phyloP scores from a whole-genome alignment of 192 early-diverging fungal species.

The Backusella morwellensis region DNA sequence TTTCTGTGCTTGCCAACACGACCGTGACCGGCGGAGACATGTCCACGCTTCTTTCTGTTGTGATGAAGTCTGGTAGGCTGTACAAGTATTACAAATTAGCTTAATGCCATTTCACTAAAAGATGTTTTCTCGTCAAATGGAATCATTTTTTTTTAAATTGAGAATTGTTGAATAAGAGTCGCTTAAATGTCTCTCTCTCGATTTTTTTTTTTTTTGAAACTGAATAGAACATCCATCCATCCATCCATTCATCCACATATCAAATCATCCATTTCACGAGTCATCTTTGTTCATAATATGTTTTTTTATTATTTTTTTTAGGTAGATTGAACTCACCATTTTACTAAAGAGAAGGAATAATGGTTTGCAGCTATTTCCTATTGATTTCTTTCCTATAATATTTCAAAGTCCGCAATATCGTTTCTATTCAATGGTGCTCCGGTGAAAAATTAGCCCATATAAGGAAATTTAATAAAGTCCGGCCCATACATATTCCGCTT shows the following conservation, averaged over 20 bases:
- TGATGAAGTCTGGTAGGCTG: constrained; percentile 84
- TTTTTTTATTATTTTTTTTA: constrained; percentile 28
- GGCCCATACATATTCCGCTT: too few species aligned
- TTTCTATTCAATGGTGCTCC: too few species aligned
- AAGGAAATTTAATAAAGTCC: too few species aligned
- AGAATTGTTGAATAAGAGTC: background rate
- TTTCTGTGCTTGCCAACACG: constrained; percentile 99
- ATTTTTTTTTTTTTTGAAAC: background rate
- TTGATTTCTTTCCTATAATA: constrained; percentile 36
- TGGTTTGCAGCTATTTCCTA: background rate
- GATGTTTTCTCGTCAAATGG: background rate
- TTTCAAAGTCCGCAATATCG: background rate
- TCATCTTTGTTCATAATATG: background rate
- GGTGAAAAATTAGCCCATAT: too few species aligned
- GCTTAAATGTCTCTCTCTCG: background rate
- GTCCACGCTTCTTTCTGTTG: constrained; percentile 97
- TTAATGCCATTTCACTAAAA: background rate
- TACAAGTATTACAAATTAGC: background rate
- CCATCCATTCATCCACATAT: constrained; percentile 6
- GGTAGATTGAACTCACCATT: constrained; percentile 5
- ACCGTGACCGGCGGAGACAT: constrained; percentile 99
- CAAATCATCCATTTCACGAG: background rate
- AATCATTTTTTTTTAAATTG: background rate
- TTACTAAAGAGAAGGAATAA: constrained; percentile 37
- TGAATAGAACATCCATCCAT: constrained; percentile 17